Conservation (phyloP, 2,329 filamentous ascomycete genomes). For the Phialophora macrospora region DNA sequence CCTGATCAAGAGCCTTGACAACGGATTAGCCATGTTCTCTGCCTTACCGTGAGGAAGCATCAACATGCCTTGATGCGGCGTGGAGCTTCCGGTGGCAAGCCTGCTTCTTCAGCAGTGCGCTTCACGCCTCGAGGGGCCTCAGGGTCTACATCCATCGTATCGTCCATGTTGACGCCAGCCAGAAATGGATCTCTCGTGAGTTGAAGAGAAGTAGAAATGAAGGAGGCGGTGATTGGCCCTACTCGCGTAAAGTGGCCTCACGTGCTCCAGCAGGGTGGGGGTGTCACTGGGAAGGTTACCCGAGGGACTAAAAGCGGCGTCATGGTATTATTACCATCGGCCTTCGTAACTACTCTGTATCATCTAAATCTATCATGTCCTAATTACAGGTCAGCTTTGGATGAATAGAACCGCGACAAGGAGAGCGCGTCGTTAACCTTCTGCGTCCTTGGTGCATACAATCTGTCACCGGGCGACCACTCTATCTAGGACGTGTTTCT, state of each 20-base stretch:
- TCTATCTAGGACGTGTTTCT: too few relatives aligned
- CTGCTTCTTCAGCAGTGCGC: conserved; percentile 55
- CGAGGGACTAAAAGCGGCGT: too few relatives aligned
- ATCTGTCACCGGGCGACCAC: too few relatives aligned
- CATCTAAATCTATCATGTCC: too few relatives aligned
- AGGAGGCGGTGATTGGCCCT: not conserved
- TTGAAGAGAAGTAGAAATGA: not conserved
- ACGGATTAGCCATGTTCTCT: conserved; percentile 22
- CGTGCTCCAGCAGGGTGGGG: too few relatives aligned
- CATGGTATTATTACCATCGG: too few relatives aligned
- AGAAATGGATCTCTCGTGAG: not conserved
- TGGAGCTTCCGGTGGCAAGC: conserved; percentile 48
- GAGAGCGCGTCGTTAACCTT: too few relatives aligned
- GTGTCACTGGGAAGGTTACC: too few relatives aligned
- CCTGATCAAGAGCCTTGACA: conserved; percentile 76
- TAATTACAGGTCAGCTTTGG: too few relatives aligned
- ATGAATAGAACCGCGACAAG: too few relatives aligned
- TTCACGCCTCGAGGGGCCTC: conserved; percentile 52
- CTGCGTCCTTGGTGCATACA: too few relatives aligned
- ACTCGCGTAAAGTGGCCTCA: not conserved
- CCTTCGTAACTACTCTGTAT: too few relatives aligned
- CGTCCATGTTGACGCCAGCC: conserved; percentile 20
- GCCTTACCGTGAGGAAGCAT: conserved; percentile 46
- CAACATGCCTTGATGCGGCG: conserved; percentile 55
- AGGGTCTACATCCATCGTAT: conserved; percentile 53